Evolutionary conservation across 352 stramenopile genomes (phyloP), one percentile per base, ranked within the genome.

Genomic region (Peronospora farinosa): DNA sequence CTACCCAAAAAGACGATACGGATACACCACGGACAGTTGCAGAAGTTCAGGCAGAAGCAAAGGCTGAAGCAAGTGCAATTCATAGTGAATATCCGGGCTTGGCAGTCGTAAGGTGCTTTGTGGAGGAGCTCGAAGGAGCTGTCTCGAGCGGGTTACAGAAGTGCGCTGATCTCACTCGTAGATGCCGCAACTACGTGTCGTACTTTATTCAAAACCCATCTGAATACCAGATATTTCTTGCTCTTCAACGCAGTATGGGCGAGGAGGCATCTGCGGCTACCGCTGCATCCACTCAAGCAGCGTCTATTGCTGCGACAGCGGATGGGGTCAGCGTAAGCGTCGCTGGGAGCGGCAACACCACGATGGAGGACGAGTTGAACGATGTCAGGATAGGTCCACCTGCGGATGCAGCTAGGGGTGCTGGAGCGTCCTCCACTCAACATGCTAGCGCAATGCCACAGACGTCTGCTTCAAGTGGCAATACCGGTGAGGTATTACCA

Each of bases 201-300:
- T 89, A 86, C 49, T 89, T 89, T 11, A 89, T 89, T 31, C 78
- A 89, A 54, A 89, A 89, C 35, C 78, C 78, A 15, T 86, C 73
- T 25, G 78, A 89, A 60, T 89, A 89, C 46, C 78, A 89, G 56
- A 86, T 89, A 51, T 87, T 89, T 41, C 57, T 89, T 12, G 69
- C 78, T 27, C 36, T 89, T n/a, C 77, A 88, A 41, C 70, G 73
- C 21, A 74, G 74, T 48, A 70, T 88, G 23, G 65, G 63, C 0
- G 74, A 86, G 39, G 74, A 65, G 49, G 47, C 67, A 32, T 38
- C 57, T 55, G 48, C 51, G 32, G 56, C 56, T 17, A 57, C 48
- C 2, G 52, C 60, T 23, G 30, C 54, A 0, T 66, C 51, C 13
- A 40, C 50, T 13, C 55, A 60, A 41, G 49, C 49, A 39, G 50